Conservation (phyloP, 306 rosid species). For the Albizia julibrissin region DNA sequence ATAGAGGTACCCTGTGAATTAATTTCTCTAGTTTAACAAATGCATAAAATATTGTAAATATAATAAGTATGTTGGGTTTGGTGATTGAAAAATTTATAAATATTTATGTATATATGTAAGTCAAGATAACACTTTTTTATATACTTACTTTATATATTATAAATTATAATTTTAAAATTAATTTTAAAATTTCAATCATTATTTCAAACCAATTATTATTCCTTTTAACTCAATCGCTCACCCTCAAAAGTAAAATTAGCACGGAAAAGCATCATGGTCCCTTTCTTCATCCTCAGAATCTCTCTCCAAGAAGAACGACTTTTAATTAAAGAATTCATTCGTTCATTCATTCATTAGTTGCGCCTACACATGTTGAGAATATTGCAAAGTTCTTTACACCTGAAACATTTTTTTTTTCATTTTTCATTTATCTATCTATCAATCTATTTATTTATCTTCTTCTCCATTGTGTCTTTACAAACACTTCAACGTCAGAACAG, state of each 20-base stretch:
- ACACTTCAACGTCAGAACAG: conserved; percentile 49
- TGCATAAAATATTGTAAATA: too few species aligned
- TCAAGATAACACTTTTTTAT: too few species aligned
- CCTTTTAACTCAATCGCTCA: background rate
- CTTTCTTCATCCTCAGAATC: background rate
- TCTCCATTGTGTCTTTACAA: background rate
- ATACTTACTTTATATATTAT: too few species aligned
- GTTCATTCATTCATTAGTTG: background rate
- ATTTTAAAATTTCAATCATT: too few species aligned
- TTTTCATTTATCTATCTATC: background rate
- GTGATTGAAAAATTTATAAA: too few species aligned
- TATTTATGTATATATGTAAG: too few species aligned
- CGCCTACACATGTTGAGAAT: background rate
- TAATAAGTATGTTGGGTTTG: too few species aligned
- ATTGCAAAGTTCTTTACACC: background rate
- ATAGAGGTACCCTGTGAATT: too few species aligned
- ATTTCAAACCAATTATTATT: too few species aligned
- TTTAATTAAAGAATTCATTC: background rate
- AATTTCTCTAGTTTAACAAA: background rate
- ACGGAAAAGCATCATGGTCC: background rate
- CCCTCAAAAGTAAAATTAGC: background rate
- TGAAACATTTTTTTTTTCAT: background rate
- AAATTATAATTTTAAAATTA: too few species aligned
- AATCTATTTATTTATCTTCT: background rate
- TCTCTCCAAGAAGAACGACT: background rate